Evolutionary conservation across 768 basidiomycete species (phyloP).

Genomic region (Russula lepida): DNA sequence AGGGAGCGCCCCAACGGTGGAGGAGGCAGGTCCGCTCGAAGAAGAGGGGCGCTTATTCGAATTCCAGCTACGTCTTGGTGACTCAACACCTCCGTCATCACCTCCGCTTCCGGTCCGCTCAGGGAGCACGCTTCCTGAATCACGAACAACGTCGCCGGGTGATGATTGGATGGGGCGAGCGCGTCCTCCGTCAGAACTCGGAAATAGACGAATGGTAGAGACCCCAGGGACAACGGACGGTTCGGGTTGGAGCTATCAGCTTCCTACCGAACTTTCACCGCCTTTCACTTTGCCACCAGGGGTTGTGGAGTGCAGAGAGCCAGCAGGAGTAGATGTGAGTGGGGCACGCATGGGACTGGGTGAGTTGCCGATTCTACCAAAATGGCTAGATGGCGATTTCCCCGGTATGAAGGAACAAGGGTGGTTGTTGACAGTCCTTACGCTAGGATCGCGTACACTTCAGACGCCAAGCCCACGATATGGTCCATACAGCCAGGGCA

Average conservation of each 20-base stretch:
- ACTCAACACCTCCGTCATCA: constrained; percentile 13
- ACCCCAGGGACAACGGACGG: constrained; percentile 5
- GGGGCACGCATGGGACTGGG: constrained; percentile 10
- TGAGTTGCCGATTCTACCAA: background rate
- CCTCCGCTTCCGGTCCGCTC: constrained; percentile 15
- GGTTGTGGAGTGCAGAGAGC: constrained; percentile 15
- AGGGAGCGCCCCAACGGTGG: constrained; percentile 18
- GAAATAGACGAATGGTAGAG: constrained; percentile 15
- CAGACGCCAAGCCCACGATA: constrained; percentile 16
- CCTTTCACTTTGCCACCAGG: constrained; percentile 15
- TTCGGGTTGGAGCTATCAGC: constrained; percentile 16
- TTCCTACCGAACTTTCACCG: constrained; percentile 17
- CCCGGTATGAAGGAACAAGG: background rate
- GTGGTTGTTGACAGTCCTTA: background rate
- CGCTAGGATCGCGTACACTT: constrained; percentile 7
- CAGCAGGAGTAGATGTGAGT: constrained; percentile 9
- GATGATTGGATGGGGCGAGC: constrained; percentile 15
- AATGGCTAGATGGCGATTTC: background rate
- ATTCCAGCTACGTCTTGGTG: constrained; percentile 18
- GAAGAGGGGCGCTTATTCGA: constrained; percentile 21
- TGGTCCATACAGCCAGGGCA: constrained; percentile 6
- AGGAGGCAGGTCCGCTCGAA: constrained; percentile 20
- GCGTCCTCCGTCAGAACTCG: constrained; percentile 15
- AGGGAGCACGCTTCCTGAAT: constrained; percentile 12
- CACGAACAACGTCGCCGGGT: constrained; percentile 8